Evolutionary conservation across 768 basidiomycete species (phyloP).

Genomic region (Agrocybe pediades): DNA sequence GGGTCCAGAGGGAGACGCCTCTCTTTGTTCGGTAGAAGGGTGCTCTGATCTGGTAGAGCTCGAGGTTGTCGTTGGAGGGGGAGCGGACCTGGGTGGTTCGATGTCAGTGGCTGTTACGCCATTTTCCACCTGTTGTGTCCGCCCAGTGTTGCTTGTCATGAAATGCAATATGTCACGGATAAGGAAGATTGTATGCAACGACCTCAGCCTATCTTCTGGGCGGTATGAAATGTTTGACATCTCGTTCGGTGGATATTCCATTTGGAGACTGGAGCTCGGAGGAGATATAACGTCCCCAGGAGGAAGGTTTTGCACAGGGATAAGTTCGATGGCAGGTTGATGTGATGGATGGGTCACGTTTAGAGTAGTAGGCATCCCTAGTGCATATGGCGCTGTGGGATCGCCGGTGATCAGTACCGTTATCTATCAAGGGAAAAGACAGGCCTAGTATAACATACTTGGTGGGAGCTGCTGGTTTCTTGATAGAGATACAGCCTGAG

Average conservation of each 20-base stretch:
- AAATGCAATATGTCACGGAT: constrained; percentile 16
- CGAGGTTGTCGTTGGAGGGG: background rate
- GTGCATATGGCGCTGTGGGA: no score
- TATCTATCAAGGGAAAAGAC: no score
- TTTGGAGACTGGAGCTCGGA: background rate
- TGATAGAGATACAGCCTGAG: no score
- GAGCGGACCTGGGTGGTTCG: background rate
- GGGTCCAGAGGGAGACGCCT: no score
- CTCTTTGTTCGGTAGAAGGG: no score
- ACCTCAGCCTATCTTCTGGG: constrained; percentile 10
- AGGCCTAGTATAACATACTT: no score
- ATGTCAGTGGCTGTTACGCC: background rate
- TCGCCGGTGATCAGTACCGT: no score
- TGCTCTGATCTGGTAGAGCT: background rate
- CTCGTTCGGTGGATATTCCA: background rate
- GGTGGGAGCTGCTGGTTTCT: no score
- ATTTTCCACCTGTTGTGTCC: background rate
- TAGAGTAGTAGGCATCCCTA: no score
- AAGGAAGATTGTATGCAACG: constrained; percentile 14
- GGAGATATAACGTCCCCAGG: background rate
- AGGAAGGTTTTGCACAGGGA: no score
- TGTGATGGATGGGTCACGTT: no score
- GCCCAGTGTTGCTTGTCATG: constrained; percentile 2
- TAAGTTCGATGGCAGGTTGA: no score
- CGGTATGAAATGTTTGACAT: constrained; percentile 5